A percentile compares a stretch with the other conserved stretches of the same genome.
Conservation (phyloP, 2,329 filamentous ascomycete genomes). For the Monosporascus sp. region DNA sequence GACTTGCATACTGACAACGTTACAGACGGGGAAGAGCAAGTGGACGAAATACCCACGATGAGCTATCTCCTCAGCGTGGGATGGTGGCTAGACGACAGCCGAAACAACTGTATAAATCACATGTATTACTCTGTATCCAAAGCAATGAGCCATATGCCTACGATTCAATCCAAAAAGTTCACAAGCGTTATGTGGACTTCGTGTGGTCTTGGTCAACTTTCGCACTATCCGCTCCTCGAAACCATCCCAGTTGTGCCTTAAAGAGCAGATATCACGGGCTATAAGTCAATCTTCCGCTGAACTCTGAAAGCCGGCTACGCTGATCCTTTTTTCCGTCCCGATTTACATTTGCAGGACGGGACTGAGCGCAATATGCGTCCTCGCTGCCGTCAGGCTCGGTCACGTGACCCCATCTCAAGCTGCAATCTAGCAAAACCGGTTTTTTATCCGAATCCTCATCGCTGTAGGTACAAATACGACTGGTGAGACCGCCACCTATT, state of each 20-base stretch:
- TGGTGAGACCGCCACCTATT: constrained; percentile 2
- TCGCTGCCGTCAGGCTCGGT: neutral
- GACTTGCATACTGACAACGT: neutral
- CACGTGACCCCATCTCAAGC: constrained; percentile 20
- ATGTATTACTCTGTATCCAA: constrained; percentile 18
- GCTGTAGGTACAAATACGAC: constrained; percentile 12
- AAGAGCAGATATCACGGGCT: too few relatives aligned
- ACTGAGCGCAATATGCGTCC: too few relatives aligned
- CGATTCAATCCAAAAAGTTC: neutral
- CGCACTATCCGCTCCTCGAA: too few relatives aligned
- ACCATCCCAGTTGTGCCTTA: too few relatives aligned
- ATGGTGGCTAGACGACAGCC: constrained; percentile 6
- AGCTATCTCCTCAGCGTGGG: constrained; percentile 15
- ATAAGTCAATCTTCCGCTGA: too few relatives aligned
- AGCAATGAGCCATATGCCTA: neutral
- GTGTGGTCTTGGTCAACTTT: too few relatives aligned
- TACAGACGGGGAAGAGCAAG: constrained; percentile 47
- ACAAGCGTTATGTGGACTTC: too few relatives aligned
- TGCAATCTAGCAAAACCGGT: constrained; percentile 3
- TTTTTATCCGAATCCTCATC: neutral
- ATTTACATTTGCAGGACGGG: too few relatives aligned
- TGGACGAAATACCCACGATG: constrained; percentile 56
- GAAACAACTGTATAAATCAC: constrained; percentile 20
- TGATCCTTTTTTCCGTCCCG: too few relatives aligned
- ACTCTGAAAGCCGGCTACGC: too few relatives aligned